phyloP scores from a whole-genome alignment of 257 asterid species.

The Coffea eugenioides region DNA sequence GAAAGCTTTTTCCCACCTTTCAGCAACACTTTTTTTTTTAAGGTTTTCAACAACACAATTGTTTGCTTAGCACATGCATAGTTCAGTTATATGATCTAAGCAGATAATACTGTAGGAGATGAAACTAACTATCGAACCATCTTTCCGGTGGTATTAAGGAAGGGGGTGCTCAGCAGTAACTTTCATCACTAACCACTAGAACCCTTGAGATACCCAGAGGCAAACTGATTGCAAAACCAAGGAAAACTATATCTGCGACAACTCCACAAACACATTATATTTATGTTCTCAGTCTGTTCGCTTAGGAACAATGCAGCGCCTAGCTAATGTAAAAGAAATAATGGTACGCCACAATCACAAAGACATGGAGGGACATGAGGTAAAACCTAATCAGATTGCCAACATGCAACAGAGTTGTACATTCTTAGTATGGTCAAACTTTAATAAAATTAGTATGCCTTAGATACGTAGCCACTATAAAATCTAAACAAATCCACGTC shows the following conservation, averaged over 20 bases:
- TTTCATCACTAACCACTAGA: neutral
- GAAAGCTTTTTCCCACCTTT: neutral
- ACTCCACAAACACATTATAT: neutral
- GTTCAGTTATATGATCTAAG: neutral
- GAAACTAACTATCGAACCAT: neutral
- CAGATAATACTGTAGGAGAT: neutral
- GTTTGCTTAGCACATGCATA: neutral
- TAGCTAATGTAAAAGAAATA: neutral
- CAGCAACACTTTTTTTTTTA: neutral
- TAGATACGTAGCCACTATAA: neutral
- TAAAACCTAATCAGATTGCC: neutral
- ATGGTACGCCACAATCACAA: neutral
- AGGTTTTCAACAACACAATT: no score
- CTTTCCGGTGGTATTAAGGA: neutral
- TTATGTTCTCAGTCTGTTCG: neutral
- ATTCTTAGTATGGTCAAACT: neutral
- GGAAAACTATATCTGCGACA: neutral
- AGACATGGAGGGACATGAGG: neutral
- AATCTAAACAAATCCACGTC: neutral
- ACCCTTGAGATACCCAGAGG: neutral
- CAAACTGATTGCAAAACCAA: neutral
- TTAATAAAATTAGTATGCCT: no score
- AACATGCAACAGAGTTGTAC: neutral
- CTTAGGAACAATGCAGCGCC: neutral
- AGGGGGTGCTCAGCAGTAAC: neutral